phyloP scores from a whole-genome alignment of 805 yeast genomes.

The Schwanniomyces pseudopolymorphus region DNA sequence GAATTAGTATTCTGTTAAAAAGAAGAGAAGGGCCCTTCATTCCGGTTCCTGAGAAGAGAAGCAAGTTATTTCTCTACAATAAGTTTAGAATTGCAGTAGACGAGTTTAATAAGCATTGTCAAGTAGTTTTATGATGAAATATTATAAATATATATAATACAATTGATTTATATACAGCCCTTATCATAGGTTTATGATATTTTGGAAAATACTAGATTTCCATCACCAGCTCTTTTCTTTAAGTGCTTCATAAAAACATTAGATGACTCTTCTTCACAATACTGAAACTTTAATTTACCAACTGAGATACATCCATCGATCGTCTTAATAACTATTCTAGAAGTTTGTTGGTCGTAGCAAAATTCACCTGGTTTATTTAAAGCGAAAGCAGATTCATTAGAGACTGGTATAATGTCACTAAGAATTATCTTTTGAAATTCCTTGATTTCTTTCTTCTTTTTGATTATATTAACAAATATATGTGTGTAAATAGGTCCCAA shows the following conservation, averaged over 20 bases:
- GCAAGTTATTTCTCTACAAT: constrained; percentile 65
- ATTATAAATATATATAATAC: background rate
- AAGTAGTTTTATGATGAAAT: constrained; percentile 34
- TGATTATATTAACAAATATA: constrained; percentile 32
- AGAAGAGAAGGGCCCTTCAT: constrained; percentile 59
- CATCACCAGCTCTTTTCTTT: constrained; percentile 47
- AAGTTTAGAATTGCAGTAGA: constrained; percentile 78
- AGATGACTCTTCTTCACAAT: constrained; percentile 48
- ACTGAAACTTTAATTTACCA: constrained; percentile 51
- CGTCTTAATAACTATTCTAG: constrained; percentile 41
- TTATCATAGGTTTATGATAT: background rate
- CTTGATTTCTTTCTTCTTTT: constrained; percentile 26
- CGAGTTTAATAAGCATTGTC: constrained; percentile 71
- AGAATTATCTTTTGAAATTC: constrained; percentile 49
- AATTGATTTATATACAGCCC: background rate
- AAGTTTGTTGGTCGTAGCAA: constrained; percentile 9
- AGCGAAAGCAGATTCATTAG: background rate
- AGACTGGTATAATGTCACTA: constrained; percentile 28
- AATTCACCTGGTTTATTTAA: constrained; percentile 22
- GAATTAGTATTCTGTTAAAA: constrained; percentile 66
- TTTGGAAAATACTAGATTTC: constrained; percentile 10
- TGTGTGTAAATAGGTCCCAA: constrained; percentile 58
- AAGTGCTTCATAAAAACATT: constrained; percentile 42
- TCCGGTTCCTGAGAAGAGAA: constrained; percentile 69
- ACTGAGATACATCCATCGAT: constrained; percentile 41